phyloP scores from a whole-genome alignment of 495 filamentous ascomycete genomes.

The Cercophora newfieldiana region DNA sequence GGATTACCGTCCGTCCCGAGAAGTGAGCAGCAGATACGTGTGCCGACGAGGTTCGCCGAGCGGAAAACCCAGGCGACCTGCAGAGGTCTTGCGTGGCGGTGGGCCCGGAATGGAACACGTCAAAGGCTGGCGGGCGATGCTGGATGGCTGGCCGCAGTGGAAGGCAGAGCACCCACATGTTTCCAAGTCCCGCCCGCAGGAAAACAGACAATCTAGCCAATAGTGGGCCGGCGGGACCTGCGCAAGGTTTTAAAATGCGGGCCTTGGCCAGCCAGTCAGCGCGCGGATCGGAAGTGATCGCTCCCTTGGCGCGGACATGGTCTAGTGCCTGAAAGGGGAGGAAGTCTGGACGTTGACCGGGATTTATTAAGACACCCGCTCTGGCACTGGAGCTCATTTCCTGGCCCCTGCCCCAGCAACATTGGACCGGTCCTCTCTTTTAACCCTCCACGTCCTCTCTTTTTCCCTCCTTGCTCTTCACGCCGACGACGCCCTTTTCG shows the following conservation, averaged over 20 bases:
- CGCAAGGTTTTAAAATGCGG: conserved; percentile 23
- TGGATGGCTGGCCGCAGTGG: no score
- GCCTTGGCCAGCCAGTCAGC: conserved; percentile 22
- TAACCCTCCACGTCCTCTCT: conserved; percentile 1
- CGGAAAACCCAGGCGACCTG: not conserved
- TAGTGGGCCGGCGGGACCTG: conserved; percentile 28
- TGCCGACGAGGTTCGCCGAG: no score
- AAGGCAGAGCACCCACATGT: not conserved
- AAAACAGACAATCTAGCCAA: conserved; percentile 22
- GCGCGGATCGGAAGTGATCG: conserved; percentile 16
- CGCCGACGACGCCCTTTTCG: conserved; percentile 28
- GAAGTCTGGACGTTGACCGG: conserved; percentile 16
- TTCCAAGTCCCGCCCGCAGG: not conserved
- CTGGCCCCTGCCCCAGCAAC: conserved; percentile 8
- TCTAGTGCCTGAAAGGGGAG: not conserved
- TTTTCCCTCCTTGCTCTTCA: conserved; percentile 14
- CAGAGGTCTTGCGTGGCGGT: not conserved
- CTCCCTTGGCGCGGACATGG: conserved; percentile 20
- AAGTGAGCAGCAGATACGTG: not conserved
- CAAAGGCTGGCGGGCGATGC: not conserved
- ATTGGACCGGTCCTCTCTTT: conserved; percentile 13
- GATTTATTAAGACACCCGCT: conserved; percentile 20
- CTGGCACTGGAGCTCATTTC: conserved; percentile 16
- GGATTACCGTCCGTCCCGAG: not conserved
- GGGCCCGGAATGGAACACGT: conserved; percentile 2